Conservation (phyloP, 371 early-diverging fungal species). For the Globomyces sp. region DNA sequence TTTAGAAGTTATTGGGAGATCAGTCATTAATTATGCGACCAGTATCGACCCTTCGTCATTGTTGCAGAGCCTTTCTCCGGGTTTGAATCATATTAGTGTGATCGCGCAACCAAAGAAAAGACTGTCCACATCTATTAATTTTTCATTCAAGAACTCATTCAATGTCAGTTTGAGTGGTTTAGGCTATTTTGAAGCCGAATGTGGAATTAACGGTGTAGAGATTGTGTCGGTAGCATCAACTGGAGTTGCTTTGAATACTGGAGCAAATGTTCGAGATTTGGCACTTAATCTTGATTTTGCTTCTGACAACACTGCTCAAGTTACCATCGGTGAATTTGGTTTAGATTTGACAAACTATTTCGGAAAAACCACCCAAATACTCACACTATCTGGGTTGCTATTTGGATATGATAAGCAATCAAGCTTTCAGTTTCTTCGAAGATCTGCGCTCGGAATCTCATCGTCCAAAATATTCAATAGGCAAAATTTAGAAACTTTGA, state of each 20-base stretch:
- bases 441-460: conserved; percentile 20
- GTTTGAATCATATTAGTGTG: background rate
- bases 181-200: conserved; percentile 3
- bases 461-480: conserved; percentile 21
- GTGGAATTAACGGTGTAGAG: background rate
- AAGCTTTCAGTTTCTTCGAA: conserved; percentile 24
- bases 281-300: conserved; percentile 28
- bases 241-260: conserved; percentile 18
- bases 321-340: conserved; percentile 27
- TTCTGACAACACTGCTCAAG: conserved; percentile 22
- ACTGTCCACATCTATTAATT: background rate
- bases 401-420: conserved; percentile 27
- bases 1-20: background rate
- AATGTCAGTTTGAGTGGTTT: conserved; percentile 1
- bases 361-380: conserved; percentile 18
- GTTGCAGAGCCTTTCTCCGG: background rate
- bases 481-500: conserved; percentile 6
- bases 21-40: background rate
- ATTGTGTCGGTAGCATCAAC: background rate
- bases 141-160: conserved; percentile 1
- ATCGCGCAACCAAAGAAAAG: conserved; percentile 2
- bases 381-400: conserved; percentile 19
- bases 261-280: conserved; percentile 15
- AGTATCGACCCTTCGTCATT: background rate
- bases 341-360: conserved; percentile 12